Base-by-base conservation (phyloP, 2,329 filamentous ascomycete species). In the Akanthomyces dipterigenus region DNA sequence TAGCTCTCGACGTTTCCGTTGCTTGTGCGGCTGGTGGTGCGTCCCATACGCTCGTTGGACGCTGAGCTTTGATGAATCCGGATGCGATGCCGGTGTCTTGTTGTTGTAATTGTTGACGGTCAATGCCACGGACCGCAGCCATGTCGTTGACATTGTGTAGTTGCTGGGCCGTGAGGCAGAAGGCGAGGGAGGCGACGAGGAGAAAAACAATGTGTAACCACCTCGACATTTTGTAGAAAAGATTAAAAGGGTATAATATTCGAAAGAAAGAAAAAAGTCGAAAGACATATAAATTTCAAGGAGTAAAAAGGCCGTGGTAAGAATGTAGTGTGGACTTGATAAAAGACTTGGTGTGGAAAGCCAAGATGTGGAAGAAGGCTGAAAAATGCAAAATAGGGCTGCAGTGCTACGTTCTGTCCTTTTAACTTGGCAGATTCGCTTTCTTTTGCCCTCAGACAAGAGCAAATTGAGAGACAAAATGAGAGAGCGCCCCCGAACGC, bases 121-220 rank as follows among this genome's bases (percentile, higher is more conserved):
- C 55, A 22, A 51, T 18, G 31, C 38, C 3, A 4, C 55, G 55
- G 34, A 28, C 42, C 7, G 55, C 31, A n/a, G 28, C 55, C 31
- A 34, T 38, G 43, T 22, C 12, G 48, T 53, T 60, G 57, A 36
- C 18, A 16, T 24, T 34, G 38, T 53, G 26, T 45, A 53, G 14
- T 36, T 51, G 49, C 12, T 60, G 57, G 12, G 57, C 57, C 1
- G 38, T 53, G 57, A 56, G 51, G 53, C 59, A 61, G 50, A 55
- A 49, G 43, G 22, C 43, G n/a, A 61, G 59, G 12, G 53, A 28
- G 51, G 59, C 53, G 18, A 56, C 26, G 45, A 61, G 1, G 36
- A 61, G 34, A 14, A 61, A 26, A 31, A 56, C 16, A 7, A 51
- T 36, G 26, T 61, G 59, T 34, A 56, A 16, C 18, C 45, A 22